Evolutionary conservation across 352 stramenopile genomes (phyloP).

Genomic region (Halophytophthora batemanensis): DNA sequence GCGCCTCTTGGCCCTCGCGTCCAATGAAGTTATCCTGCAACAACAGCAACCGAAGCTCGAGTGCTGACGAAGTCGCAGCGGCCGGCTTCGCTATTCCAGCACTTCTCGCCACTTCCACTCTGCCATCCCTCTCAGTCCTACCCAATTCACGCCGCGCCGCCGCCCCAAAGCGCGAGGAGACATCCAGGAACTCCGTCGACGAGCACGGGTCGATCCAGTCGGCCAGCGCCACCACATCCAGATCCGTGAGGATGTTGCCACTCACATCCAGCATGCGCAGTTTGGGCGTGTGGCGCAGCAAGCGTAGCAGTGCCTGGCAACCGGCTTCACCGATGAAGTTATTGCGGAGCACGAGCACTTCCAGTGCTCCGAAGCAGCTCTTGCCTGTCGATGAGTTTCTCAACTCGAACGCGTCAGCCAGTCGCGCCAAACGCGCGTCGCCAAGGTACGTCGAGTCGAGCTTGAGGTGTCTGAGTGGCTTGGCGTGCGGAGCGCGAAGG

Average conservation of each 20-base stretch:
- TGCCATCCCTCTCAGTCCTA: too few relatives aligned
- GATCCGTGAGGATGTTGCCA: constrained; percentile 60
- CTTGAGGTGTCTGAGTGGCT: constrained; percentile 24
- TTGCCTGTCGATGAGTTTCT: constrained; percentile 1
- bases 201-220: constrained; percentile 15
- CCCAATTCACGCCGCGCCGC: too few relatives aligned
- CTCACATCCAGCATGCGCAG: constrained; percentile 41
- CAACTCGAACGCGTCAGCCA: constrained; percentile 31
- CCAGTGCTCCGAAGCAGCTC: constrained; percentile 32
- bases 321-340: constrained; percentile 63
- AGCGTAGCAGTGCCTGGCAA: constrained; percentile 26
- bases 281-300: constrained; percentile 19
- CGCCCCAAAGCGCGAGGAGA: background rate
- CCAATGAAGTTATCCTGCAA: constrained; percentile 37
- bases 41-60: constrained; percentile 16
- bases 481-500: background rate
- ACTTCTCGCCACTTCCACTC: background rate
- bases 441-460: constrained; percentile 61
- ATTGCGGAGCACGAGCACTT: constrained; percentile 39
- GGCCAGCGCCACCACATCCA: constrained; percentile 32
- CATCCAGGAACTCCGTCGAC: constrained; percentile 2
- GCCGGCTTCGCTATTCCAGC: background rate
- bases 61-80: background rate
- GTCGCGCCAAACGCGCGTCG: constrained; percentile 32
- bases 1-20: constrained; percentile 17